These are phyloP conservation scores for Hawksworthiomyces lignivorus DNA, from an alignment of 2,329 filamentous ascomycete genomes.

Conservation along the genomic window DNA sequence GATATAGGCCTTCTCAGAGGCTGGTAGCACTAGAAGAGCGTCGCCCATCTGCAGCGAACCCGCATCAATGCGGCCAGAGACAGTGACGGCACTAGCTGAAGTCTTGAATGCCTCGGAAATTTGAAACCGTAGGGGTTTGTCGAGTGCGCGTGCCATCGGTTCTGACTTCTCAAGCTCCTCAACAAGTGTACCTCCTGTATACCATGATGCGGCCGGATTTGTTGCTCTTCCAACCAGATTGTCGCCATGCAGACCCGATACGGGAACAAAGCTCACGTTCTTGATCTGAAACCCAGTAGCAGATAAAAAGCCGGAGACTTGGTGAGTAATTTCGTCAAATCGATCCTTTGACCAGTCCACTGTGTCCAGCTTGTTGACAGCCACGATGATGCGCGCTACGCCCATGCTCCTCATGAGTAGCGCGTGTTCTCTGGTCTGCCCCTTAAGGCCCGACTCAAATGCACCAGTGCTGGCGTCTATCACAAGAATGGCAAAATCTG, in stretches of 20 bases:
- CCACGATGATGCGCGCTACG: conserved; percentile 78
- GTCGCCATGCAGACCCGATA: conserved; percentile 81
- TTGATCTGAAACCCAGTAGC: conserved; percentile 74
- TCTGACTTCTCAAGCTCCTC: conserved; percentile 80
- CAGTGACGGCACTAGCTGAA: conserved; percentile 70
- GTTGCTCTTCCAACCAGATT: conserved; percentile 63
- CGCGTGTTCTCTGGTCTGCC: conserved; percentile 91
- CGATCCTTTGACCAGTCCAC: conserved; percentile 74
- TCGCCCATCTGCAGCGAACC: conserved; percentile 83
- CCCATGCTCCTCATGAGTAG: conserved; percentile 85
- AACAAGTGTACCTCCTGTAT: conserved; percentile 68
- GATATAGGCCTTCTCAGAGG: conserved; percentile 70
- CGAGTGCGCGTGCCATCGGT: conserved; percentile 54
- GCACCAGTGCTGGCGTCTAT: conserved; percentile 86
- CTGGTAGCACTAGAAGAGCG: conserved; percentile 68
- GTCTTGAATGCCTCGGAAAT: conserved; percentile 83
- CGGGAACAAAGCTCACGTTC: conserved; percentile 79
- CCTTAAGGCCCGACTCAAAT: conserved; percentile 87
- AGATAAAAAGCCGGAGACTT: conserved; percentile 74
- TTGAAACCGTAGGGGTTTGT: conserved; percentile 76
- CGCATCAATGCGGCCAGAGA: conserved; percentile 78
- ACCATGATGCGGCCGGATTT: conserved; percentile 62
- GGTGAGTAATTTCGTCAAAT: conserved; percentile 77
- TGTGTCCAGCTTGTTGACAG: conserved; percentile 91
- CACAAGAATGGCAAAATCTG: conserved; percentile 90